Evolutionary conservation across 2,329 filamentous ascomycete species (phyloP).

Genomic region (Claviceps paspali): DNA sequence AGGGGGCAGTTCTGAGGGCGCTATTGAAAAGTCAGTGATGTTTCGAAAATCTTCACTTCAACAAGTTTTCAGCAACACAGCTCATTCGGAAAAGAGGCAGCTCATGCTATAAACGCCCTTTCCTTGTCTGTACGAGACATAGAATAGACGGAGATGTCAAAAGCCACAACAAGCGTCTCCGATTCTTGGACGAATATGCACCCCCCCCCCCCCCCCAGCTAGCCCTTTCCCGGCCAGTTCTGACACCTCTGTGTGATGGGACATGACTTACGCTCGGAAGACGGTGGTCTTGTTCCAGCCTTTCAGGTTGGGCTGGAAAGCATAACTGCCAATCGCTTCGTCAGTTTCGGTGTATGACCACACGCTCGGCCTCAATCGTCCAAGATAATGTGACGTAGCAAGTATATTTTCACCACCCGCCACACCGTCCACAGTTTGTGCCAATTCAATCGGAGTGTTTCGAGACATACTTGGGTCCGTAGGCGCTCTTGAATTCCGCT

Average conservation of each 20-base stretch:
- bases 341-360: slow-evolving; percentile 11
- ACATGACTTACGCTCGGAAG: slow-evolving; percentile 35
- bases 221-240: not conserved
- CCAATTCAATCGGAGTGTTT: not conserved
- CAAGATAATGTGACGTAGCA: not conserved
- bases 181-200: not conserved
- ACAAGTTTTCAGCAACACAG: too few species aligned
- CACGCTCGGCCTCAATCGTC: not conserved
- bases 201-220: not conserved
- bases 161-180: not conserved
- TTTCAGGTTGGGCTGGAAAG: slow-evolving; percentile 37
- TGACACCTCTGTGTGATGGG: not conserved
- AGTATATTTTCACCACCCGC: too few species aligned
- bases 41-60: not conserved
- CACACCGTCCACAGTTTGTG: too few species aligned
- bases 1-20: slow-evolving; percentile 24
- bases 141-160: not conserved
- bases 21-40: slow-evolving; percentile 4
- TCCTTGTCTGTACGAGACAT: not conserved
- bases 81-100: not conserved
- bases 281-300: slow-evolving; percentile 32
- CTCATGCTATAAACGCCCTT: too few species aligned
- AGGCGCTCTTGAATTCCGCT: slow-evolving; percentile 43
- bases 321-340: slow-evolving; percentile 32
- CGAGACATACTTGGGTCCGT: slow-evolving; percentile 46